phyloP scores from a whole-genome alignment of 768 basidiomycete genomes.

The Termitomyces sp. region DNA sequence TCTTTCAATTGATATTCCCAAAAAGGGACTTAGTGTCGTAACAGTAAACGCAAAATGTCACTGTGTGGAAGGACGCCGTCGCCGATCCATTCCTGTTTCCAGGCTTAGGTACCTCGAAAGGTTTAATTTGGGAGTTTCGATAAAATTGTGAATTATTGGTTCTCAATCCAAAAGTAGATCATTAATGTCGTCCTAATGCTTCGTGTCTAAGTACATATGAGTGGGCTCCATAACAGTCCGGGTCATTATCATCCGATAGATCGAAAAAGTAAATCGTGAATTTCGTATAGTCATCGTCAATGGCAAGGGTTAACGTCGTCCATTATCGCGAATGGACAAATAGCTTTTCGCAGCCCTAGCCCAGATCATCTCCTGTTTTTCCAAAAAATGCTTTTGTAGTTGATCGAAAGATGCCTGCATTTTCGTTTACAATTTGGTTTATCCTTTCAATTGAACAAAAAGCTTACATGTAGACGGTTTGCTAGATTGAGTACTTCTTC shows the following conservation, averaged over 20 bases:
- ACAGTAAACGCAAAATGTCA: not conserved
- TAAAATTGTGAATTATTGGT: not conserved
- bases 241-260: no score
- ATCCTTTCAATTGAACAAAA: not conserved
- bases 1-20: no score
- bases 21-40: not conserved
- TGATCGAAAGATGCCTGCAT: not conserved
- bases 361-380: not conserved
- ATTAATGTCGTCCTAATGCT: not conserved
- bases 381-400: not conserved
- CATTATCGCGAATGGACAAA: not conserved
- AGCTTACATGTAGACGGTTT: not conserved
- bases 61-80: no score
- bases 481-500: not conserved
- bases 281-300: not conserved
- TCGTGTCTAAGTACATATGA: not conserved
- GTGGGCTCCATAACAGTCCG: not conserved
- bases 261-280: not conserved
- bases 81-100: not conserved
- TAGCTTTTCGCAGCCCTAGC: not conserved
- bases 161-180: not conserved
- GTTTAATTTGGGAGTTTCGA: not conserved
- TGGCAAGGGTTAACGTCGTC: not conserved
- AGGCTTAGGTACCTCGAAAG: not conserved
- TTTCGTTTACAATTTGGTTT: not conserved